Percentiles rank a stretch among this genome's conserved stretches.
These are phyloP conservation scores for Wickerhamomyces queroliae DNA, from an alignment of 805 yeast species.

Conservation along the genomic window DNA sequence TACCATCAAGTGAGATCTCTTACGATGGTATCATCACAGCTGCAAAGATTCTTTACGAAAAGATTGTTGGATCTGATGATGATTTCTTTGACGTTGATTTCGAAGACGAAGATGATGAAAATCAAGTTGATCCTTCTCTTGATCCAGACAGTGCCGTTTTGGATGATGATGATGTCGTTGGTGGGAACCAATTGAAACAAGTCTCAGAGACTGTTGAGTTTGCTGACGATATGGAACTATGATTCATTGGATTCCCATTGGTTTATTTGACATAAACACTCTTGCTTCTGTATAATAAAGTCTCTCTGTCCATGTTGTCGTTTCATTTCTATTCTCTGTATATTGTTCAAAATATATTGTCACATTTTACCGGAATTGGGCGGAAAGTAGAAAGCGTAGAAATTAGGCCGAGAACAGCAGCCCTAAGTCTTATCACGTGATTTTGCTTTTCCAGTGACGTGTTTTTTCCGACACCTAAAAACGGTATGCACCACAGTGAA, in stretches of 20 bases:
- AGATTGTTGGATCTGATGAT: constrained; percentile 87
- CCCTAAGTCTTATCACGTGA: neutral
- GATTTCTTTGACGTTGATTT: constrained; percentile 96
- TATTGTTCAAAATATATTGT: too few relatives aligned
- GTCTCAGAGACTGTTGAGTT: constrained; percentile 30
- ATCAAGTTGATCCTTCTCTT: constrained; percentile 26
- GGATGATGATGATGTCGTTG: constrained; percentile 24
- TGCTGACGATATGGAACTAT: constrained; percentile 30
- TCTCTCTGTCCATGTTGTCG: too few relatives aligned
- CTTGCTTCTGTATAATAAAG: too few relatives aligned
- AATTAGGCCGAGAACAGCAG: neutral
- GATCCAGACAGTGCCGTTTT: constrained; percentile 20
- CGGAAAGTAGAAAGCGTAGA: too few relatives aligned
- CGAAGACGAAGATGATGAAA: constrained; percentile 81
- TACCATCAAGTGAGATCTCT: constrained; percentile 82
- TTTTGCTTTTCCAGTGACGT: neutral
- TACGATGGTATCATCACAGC: constrained; percentile 89
- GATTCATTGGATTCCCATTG: too few relatives aligned
- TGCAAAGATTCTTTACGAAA: constrained; percentile 65
- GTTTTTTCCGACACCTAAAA: neutral
- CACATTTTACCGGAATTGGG: too few relatives aligned
- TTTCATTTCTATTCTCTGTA: neutral
- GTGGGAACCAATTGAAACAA: constrained; percentile 14
- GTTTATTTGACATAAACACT: constrained; percentile 1
- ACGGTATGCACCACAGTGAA: neutral